Conservation (phyloP, 2,329 filamentous ascomycete genomes). For the Anisogramma anomala region DNA sequence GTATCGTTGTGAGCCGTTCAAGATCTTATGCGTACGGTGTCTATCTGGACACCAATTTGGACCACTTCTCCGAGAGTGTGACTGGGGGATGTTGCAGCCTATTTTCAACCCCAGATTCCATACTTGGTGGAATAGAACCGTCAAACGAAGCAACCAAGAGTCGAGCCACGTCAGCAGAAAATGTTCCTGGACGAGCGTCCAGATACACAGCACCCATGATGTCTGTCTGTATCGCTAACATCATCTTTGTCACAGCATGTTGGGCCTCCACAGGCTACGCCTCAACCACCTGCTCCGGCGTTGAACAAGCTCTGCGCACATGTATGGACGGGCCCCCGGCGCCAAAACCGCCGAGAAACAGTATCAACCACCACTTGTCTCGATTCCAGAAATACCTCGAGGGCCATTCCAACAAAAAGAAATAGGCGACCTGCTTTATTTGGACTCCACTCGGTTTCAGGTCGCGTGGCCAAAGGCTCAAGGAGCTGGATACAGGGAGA, state of each 20-base stretch:
- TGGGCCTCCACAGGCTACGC: conserved; percentile 72
- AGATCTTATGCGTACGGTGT: too few relatives aligned
- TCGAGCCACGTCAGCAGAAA: background rate
- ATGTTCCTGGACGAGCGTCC: background rate
- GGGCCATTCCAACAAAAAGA: conserved; percentile 39
- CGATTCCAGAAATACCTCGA: conserved; percentile 64
- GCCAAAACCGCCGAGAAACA: conserved; percentile 45
- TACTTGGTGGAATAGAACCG: too few relatives aligned
- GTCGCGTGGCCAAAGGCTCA: too few relatives aligned
- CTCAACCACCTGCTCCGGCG: conserved; percentile 43
- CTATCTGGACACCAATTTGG: too few relatives aligned
- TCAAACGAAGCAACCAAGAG: background rate
- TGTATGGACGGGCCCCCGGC: conserved; percentile 71
- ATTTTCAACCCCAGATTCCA: too few relatives aligned
- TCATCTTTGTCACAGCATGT: conserved; percentile 46
- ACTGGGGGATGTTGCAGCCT: too few relatives aligned
- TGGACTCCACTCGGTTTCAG: too few relatives aligned
- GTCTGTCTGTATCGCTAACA: conserved; percentile 2
- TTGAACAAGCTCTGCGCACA: conserved; percentile 48
- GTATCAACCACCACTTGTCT: conserved; percentile 84
- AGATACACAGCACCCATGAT: background rate
- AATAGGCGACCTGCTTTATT: too few relatives aligned
- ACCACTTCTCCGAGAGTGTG: too few relatives aligned
- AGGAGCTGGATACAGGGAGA: too few relatives aligned
- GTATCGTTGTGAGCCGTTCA: too few relatives aligned